Conservation (phyloP, 176 grass and related monocot species). For the Avena atlantica region DNA sequence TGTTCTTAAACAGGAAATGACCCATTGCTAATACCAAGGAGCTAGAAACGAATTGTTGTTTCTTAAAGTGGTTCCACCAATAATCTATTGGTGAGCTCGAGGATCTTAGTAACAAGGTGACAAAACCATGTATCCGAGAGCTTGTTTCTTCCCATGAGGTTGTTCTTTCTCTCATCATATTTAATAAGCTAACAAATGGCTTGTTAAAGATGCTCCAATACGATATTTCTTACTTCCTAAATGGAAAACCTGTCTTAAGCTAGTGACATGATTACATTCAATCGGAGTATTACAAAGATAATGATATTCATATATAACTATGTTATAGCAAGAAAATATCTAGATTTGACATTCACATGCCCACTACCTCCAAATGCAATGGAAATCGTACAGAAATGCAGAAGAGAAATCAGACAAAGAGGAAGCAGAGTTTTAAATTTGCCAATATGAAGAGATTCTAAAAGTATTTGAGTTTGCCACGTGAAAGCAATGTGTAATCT, state of each 20-base stretch:
- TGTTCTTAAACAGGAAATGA: background rate
- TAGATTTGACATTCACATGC: background rate
- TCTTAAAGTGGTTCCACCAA: slow-evolving; percentile 1
- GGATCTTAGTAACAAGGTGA: background rate
- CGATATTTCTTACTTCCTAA: slow-evolving; percentile 23
- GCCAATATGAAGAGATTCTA: slow-evolving; percentile 19
- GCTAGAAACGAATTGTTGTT: background rate
- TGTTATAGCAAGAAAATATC: slow-evolving; percentile 19
- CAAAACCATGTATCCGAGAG: background rate
- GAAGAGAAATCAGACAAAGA: slow-evolving; percentile 2
- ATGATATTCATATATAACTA: slow-evolving; percentile 34
- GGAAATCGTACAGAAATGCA: slow-evolving; percentile 9
- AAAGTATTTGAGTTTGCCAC: background rate
- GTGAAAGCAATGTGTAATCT: background rate
- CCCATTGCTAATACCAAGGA: background rate
- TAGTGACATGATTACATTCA: slow-evolving; percentile 23
- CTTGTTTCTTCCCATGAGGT: background rate
- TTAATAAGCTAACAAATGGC: slow-evolving; percentile 10
- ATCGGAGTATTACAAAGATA: background rate
- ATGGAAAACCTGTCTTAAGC: background rate
- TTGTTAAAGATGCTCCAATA: background rate
- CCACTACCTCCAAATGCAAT: background rate
- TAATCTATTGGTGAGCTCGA: background rate
- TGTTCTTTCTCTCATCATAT: background rate
- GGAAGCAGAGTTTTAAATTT: background rate